A percentile compares a stretch with the other conserved stretches of the same genome.
Conservation (phyloP, 305 asterid species). For the Petunia hybrid region DNA sequence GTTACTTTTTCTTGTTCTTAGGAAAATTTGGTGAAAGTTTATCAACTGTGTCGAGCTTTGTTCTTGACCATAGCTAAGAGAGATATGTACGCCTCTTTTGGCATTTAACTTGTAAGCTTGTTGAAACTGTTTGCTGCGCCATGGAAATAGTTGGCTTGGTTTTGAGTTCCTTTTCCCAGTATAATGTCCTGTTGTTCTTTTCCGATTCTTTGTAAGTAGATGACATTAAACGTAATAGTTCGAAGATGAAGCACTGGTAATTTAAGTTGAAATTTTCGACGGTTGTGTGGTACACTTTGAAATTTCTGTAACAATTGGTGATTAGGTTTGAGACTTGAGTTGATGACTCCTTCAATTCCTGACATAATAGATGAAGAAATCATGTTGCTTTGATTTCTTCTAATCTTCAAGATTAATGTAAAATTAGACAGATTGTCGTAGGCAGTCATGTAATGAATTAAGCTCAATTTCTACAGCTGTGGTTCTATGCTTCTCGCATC, state of each 20-base stretch:
- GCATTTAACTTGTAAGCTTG: neutral
- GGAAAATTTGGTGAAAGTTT: conserved; percentile 28
- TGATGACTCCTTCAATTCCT: neutral
- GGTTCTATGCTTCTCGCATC: neutral
- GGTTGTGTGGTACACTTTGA: neutral
- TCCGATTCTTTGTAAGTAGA: neutral
- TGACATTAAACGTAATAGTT: neutral
- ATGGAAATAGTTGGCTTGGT: conserved; percentile 20
- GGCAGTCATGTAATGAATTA: neutral
- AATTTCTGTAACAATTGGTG: neutral
- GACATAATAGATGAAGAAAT: neutral
- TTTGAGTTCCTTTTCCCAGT: neutral
- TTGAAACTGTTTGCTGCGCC: conserved; percentile 11
- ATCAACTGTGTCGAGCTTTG: neutral
- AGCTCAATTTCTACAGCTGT: neutral
- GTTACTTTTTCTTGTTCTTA: neutral
- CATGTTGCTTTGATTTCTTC: neutral
- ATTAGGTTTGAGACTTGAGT: neutral
- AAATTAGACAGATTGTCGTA: neutral
- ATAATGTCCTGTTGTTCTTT: neutral
- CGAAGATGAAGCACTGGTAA: neutral
- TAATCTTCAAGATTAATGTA: too few relatives aligned
- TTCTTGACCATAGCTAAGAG: conserved; percentile 5
- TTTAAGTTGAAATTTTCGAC: neutral
- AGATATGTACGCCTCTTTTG: conserved; percentile 15